Conservation (phyloP, 2,329 filamentous ascomycete genomes). For the Shiraia sp. region DNA sequence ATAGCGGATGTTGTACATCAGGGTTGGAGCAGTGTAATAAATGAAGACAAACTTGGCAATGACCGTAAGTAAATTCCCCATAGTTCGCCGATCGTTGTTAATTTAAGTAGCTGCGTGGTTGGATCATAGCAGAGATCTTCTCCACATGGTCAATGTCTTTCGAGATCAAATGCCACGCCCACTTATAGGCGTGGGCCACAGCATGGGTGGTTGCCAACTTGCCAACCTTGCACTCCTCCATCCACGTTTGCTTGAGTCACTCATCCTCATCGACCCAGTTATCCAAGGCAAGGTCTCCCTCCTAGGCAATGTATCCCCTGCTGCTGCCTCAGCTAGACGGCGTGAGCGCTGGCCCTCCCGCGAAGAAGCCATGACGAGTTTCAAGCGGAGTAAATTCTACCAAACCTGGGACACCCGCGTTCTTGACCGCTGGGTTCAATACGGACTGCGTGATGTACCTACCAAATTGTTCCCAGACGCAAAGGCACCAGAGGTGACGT, state of each 20-base stretch:
- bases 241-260: constrained; percentile 74
- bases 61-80: constrained; percentile 66
- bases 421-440: constrained; percentile 70
- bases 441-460: constrained; percentile 76
- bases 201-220: constrained; percentile 79
- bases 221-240: constrained; percentile 74
- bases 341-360: constrained; percentile 83
- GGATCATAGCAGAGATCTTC: constrained; percentile 81
- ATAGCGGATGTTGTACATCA: constrained; percentile 89
- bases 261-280: constrained; percentile 85
- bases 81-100: not conserved
- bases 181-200: constrained; percentile 83
- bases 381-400: constrained; percentile 76
- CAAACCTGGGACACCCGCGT: constrained; percentile 80
- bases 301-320: constrained; percentile 49
- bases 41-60: constrained; percentile 76
- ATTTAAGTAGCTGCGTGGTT: constrained; percentile 71
- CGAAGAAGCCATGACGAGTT: constrained; percentile 66
- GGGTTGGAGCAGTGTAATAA: constrained; percentile 76
- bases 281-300: constrained; percentile 59
- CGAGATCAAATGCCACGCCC: constrained; percentile 78
- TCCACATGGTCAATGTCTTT: constrained; percentile 84
- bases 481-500: constrained; percentile 61
- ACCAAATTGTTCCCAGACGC: constrained; percentile 60
- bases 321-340: constrained; percentile 68